Conservation (phyloP, 306 rosid species). For the Cucurbita moschata region DNA sequence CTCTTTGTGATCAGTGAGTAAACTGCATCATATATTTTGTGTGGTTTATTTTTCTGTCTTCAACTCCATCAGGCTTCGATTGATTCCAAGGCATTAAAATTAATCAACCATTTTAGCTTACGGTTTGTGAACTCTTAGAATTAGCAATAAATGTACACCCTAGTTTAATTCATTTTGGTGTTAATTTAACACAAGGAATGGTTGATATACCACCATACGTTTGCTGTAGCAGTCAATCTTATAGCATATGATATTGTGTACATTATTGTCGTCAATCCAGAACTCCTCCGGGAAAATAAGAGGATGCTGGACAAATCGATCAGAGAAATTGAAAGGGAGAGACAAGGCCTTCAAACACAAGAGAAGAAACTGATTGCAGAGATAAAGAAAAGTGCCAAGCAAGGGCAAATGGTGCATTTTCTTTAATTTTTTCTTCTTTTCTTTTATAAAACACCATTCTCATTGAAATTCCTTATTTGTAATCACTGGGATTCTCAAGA, state of each 20-base stretch:
- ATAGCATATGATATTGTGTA: not conserved
- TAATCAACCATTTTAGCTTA: not conserved
- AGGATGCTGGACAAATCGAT: slow-evolving; percentile 94
- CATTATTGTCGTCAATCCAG: slow-evolving; percentile 32
- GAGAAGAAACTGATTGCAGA: slow-evolving; percentile 87
- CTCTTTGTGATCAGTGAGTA: not conserved
- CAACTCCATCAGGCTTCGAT: not conserved
- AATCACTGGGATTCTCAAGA: not conserved
- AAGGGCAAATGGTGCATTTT: slow-evolving; percentile 83
- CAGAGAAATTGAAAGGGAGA: slow-evolving; percentile 93
- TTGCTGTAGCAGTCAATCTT: not conserved
- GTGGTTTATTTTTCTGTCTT: not conserved
- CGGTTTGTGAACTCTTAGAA: not conserved
- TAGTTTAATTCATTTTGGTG: not conserved
- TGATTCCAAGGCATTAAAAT: not conserved
- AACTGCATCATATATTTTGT: not conserved
- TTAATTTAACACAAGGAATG: not conserved
- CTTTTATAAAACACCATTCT: not conserved
- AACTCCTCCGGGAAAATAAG: slow-evolving; percentile 94
- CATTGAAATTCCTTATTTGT: not conserved
- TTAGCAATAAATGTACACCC: not conserved
- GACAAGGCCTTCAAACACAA: slow-evolving; percentile 71
- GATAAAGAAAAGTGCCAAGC: slow-evolving; percentile 97
- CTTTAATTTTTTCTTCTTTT: not conserved
- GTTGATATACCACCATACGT: not conserved